Evolutionary conservation across 1,139 yeast genomes (phyloP), one percentile per base, ranked within the genome.

Genomic region (Pneumocystis oryctolagi): DNA sequence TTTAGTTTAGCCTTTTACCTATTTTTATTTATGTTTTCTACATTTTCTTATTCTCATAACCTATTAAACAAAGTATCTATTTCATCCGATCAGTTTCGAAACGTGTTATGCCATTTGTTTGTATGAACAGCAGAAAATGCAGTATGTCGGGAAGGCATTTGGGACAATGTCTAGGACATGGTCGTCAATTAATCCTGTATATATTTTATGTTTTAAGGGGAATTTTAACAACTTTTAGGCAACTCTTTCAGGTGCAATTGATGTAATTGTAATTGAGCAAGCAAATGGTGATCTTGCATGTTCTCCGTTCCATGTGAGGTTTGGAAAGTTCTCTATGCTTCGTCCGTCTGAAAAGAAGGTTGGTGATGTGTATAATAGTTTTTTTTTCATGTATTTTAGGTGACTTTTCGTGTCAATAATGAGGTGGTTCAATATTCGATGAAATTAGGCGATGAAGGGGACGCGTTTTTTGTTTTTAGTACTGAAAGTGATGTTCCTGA

Each of bases 371-470:
- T 12, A 32, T 32, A n/a, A 20, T 6, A 37, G 42, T 31, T 16
- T 58, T 32, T 20, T 39, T 32, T 12, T 16, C 18, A 55, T n/a
- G n/a, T 6, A 5, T 5, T 47, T 31, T 58, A 70, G 73, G 95
- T 92, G 62, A 95, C 87, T 66, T 83, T 92, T 66, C 80, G 82
- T 57, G 95, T 94, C 57, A 92, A 92, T 75, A 97, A 86, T 47
- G 80, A 80, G 66, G 80, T 84, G 64, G 86, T 95, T 0, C 85
- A 88, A 69, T 77, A 90, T 64, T 96, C 96, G 14, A 92, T 92
- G 98, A 92, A 92, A 74, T 76, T 92, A 61, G 96, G 97, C 14
- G 98, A 92, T 66, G 96, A 95, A 2, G 99, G 99, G 32, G 99
- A 92, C 73, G 98, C 97, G 0, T 90, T 89, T 73, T 92, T 92